Base-by-base conservation (phyloP, 805 yeast genomes). In the Candida sonorensis region DNA sequence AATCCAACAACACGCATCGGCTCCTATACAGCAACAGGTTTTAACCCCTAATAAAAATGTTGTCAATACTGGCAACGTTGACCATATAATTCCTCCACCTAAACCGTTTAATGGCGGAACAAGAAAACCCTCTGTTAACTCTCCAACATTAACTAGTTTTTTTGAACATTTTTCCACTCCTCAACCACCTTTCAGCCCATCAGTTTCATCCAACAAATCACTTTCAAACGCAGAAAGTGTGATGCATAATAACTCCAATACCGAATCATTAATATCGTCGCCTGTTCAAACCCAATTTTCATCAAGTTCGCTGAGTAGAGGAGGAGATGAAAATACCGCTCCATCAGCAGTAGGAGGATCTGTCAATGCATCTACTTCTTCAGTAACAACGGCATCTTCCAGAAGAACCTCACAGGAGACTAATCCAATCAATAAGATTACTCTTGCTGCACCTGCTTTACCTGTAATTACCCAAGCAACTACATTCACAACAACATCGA, bases 391-490 rank as follows among this genome's bases (percentile, higher is more conserved):
- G 3, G 20, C 44, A 9, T 42, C 50, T 7, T 45, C 52, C 1
- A 40, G 45, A 17, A 44, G 38, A 23, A 31, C 46, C 5, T 42
- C 45, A 1, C 44, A 40, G 23, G 45, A 43, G 23, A 37, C 37
- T 11, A 56, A 56, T 31, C 60, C 61, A 2, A 42, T 52, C 23
- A 41, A 40, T 21, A 46, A 49, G 31, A 42, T 57, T 15, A 43
- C 55, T 18, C 32, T 54, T 7, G 59, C 59, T 1, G 43, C 57
- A 1, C 59, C 61, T 10, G 62, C 62, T 1, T 35, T 57, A 19
- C 62, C 62, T 10, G 55, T 57, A 6, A 55, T 57, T 2, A 57
- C 62, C 2, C 59, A 53, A 26, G 58, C 62, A 11, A 57, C 62
- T 2, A 57, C 62, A 2, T 44, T 50, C 27, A 53, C 49, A 2